Conservation (phyloP, 2,329 filamentous ascomycete genomes). For the Juglanconis sp. region DNA sequence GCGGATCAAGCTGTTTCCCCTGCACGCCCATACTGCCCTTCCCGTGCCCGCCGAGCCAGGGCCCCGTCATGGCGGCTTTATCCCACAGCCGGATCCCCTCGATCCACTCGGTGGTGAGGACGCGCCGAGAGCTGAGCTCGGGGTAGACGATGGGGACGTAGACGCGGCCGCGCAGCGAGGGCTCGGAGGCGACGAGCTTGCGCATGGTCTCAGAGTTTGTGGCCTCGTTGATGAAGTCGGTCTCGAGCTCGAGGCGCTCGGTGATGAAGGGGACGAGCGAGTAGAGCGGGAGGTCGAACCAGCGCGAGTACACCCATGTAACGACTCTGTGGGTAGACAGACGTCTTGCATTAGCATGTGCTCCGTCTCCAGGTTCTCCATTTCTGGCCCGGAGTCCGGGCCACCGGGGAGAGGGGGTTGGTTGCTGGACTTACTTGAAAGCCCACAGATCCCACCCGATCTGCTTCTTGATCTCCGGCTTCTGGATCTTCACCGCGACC, state of each 20-base stretch:
- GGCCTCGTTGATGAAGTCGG: slow-evolving; percentile 91
- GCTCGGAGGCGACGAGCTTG: slow-evolving; percentile 69
- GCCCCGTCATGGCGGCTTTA: slow-evolving; percentile 71
- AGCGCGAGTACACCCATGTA: slow-evolving; percentile 75
- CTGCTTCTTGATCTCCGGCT: slow-evolving; percentile 86
- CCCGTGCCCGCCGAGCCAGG: slow-evolving; percentile 76
- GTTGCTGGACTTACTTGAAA: slow-evolving; percentile 63
- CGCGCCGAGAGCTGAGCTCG: slow-evolving; percentile 75
- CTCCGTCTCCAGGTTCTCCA: slow-evolving; percentile 11
- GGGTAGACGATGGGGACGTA: slow-evolving; percentile 85
- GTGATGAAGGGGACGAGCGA: slow-evolving; percentile 88
- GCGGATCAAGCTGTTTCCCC: slow-evolving; percentile 56
- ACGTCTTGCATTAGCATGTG: slow-evolving; percentile 4
- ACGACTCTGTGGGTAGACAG: slow-evolving; percentile 56
- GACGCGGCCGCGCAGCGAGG: slow-evolving; percentile 72
- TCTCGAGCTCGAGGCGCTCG: slow-evolving; percentile 88
- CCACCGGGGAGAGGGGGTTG: background rate
- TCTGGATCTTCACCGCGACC: slow-evolving; percentile 95
- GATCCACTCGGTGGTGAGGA: slow-evolving; percentile 97
- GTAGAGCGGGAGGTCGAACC: slow-evolving; percentile 92
- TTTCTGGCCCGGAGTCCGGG: background rate
- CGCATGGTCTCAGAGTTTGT: slow-evolving; percentile 85
- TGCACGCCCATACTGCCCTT: slow-evolving; percentile 75
- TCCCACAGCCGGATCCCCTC: slow-evolving; percentile 93
- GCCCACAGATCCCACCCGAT: slow-evolving; percentile 95